Conservation (phyloP, 192 early-diverging fungal genomes). For the Coemansia sp. region DNA sequence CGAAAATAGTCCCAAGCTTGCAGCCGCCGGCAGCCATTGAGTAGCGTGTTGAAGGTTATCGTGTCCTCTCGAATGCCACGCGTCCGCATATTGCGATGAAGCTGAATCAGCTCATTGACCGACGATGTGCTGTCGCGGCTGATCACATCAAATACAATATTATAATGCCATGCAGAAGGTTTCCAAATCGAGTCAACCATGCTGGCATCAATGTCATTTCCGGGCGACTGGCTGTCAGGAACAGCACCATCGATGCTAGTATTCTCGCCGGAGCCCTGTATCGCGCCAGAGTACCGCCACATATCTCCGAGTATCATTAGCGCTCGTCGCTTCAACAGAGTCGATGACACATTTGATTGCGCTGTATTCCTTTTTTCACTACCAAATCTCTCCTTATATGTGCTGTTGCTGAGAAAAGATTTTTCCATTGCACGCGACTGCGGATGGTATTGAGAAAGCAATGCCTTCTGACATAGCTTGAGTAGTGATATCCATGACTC, state of each 20-base stretch:
- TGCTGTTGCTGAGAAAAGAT: not conserved
- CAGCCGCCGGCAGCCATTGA: conserved; percentile 41
- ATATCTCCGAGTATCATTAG: conserved; percentile 47
- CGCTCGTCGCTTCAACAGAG: conserved; percentile 38
- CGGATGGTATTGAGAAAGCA: not conserved
- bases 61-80: conserved; percentile 36
- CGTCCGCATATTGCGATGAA: conserved; percentile 32
- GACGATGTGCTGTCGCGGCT: conserved; percentile 23
- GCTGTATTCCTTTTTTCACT: not conserved
- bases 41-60: conserved; percentile 46
- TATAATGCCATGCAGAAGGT: conserved; percentile 33
- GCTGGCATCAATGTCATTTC: not conserved
- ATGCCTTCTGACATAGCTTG: conserved; percentile 32
- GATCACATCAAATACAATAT: conserved; percentile 39
- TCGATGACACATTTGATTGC: conserved; percentile 20
- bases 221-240: not conserved
- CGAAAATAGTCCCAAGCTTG: conserved; percentile 28
- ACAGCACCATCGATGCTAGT: not conserved
- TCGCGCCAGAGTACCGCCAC: conserved; percentile 29
- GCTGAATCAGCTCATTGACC: conserved; percentile 20
- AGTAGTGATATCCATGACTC: conserved; percentile 35
- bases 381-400: not conserved
- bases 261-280: conserved; percentile 3
- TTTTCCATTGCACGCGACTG: not conserved
- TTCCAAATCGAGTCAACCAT: conserved; percentile 19